These are phyloP conservation scores for Camellia sinensis DNA, from an alignment of 148 eudicot genomes.

Conservation along the genomic window DNA sequence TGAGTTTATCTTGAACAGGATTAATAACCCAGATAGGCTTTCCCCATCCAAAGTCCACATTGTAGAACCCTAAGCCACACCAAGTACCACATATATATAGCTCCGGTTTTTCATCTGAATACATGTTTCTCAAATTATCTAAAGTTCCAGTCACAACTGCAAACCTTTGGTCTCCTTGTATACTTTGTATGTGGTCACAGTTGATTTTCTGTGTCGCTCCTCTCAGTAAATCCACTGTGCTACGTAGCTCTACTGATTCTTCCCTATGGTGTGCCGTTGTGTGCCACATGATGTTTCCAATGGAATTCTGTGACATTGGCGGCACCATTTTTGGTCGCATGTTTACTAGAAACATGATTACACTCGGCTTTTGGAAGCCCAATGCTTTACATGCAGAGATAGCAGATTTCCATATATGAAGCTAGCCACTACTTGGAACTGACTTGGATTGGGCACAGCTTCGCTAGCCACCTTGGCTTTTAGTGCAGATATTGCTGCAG, in stretches of 20 bases:
- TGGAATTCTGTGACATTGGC: slow-evolving; percentile 25
- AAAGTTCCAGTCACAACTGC: too few relatives aligned
- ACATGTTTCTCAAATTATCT: too few relatives aligned
- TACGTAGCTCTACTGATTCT: slow-evolving; percentile 13
- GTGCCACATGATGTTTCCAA: slow-evolving; percentile 47
- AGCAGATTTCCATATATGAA: slow-evolving; percentile 49
- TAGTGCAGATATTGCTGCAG: neutral
- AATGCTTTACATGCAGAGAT: slow-evolving; percentile 24
- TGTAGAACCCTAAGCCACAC: slow-evolving; percentile 50
- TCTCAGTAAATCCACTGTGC: slow-evolving; percentile 21
- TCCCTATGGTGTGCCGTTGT: slow-evolving; percentile 26
- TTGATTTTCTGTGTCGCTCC: slow-evolving; percentile 21
- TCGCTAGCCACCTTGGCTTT: neutral
- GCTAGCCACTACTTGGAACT: slow-evolving; percentile 5
- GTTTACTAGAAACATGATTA: slow-evolving; percentile 35
- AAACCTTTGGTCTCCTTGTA: too few relatives aligned
- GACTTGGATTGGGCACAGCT: neutral
- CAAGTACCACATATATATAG: slow-evolving; percentile 33
- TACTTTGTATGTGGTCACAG: too few relatives aligned
- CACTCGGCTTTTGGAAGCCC: slow-evolving; percentile 27
- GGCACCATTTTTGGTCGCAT: slow-evolving; percentile 31
- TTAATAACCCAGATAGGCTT: slow-evolving; percentile 51
- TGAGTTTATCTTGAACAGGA: too few relatives aligned
- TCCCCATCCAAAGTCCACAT: slow-evolving; percentile 57
- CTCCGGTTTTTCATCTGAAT: slow-evolving; percentile 15